phyloP scores from a whole-genome alignment of 2,329 filamentous ascomycete genomes.

The Camptophora hylomeconis region DNA sequence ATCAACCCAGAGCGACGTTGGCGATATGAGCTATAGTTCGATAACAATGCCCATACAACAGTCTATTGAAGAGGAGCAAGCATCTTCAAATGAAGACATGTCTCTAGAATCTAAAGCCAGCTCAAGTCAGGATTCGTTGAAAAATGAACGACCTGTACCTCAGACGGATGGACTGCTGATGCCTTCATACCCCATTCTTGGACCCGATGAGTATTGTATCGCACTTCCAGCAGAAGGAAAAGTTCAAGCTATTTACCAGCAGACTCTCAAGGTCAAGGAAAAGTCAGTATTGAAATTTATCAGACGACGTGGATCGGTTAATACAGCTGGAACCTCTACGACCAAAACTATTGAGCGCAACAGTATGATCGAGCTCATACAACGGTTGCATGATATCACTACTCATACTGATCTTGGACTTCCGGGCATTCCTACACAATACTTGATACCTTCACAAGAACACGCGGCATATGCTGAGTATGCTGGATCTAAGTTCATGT shows the following conservation, averaged over 20 bases:
- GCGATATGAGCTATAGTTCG: slow-evolving; percentile 1
- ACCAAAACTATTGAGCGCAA: slow-evolving; percentile 14
- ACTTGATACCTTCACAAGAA: slow-evolving; percentile 22
- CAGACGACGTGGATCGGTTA: slow-evolving; percentile 12
- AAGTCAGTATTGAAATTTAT: slow-evolving; percentile 16
- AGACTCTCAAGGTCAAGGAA: slow-evolving; percentile 15
- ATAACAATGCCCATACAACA: slow-evolving; percentile 13
- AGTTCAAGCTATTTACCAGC: slow-evolving; percentile 15
- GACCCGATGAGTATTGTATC: slow-evolving; percentile 14
- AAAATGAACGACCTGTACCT: slow-evolving; percentile 13
- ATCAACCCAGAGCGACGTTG: too few relatives aligned
- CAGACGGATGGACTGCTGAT: slow-evolving; percentile 12
- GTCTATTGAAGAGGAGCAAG: slow-evolving; percentile 17
- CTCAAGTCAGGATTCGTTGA: slow-evolving; percentile 17
- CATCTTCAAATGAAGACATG: slow-evolving; percentile 6
- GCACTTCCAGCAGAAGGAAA: slow-evolving; percentile 16
- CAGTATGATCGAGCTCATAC: slow-evolving; percentile 23
- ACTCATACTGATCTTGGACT: slow-evolving; percentile 34
- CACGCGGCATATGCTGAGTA: slow-evolving; percentile 34
- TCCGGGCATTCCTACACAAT: slow-evolving; percentile 23
- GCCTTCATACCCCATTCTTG: slow-evolving; percentile 14
- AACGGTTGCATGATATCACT: slow-evolving; percentile 28
- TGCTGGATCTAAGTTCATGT: slow-evolving; percentile 33
- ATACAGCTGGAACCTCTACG: slow-evolving; percentile 12
- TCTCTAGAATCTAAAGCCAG: slow-evolving; percentile 14